Evolutionary conservation across 2,329 filamentous ascomycete species (phyloP), one percentile per base, ranked within the genome.

Genomic region (Penicillium brasilianum): DNA sequence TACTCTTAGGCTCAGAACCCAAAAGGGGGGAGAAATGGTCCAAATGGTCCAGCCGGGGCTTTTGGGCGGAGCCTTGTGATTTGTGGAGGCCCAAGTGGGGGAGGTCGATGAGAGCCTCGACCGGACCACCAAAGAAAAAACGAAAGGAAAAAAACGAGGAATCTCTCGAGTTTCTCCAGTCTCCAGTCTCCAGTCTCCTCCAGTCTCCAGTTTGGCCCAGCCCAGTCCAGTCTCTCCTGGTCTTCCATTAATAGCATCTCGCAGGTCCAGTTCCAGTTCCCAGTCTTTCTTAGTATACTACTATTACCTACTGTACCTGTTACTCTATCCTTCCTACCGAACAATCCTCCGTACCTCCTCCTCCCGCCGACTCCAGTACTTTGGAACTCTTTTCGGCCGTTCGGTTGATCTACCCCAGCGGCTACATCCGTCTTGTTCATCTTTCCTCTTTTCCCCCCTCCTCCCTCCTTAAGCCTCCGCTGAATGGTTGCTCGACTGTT

Each of bases 41-140:
- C n/a, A n/a, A 30, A 25, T 43, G 41, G 55, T 22, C 49, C 51
- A 59, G 57, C 22, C 46, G 18, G 48, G 55, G 50, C 55, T 28
- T 14, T 32, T 32, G 32, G 34, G 55, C 50, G 49, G 41, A 39
- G 34, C n/a, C 25, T 28, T 61, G 37, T 66, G 63, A 65, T 65
- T 67, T 65, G 65, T 52, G 65, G 63, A 65, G 59, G 50, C 22
- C 32, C 41, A 57, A 59, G 58, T 61, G 64, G 58, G 52, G 61
- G 39, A 5, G 65, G 62, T 62, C 67, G 66, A 68, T 66, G 66
- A 66, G 67, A 62, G 61, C 62, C 64, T 68, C 58, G 66, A 68
- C 66, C 66, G 55, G 20, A 43, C 52, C 37, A 61, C 52, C 62
- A 39, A 16, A 14, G 56, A 57, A 54, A 62, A 49, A 37, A 58